phyloP scores from a whole-genome alignment of 305 asterid species.

The Fraxinus sp. region DNA sequence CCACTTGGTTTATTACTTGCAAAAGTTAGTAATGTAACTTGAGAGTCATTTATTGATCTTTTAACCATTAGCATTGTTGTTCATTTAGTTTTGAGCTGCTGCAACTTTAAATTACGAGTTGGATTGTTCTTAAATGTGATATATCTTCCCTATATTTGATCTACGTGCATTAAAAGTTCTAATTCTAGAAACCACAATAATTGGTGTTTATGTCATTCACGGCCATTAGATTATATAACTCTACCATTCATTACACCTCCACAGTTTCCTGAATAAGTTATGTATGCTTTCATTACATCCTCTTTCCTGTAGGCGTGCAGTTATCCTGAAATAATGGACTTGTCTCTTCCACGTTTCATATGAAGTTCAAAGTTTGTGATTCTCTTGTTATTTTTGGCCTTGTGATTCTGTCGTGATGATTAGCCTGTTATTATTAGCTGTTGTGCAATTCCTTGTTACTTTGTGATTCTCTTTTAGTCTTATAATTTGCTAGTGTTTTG shows the following conservation, averaged over 20 bases:
- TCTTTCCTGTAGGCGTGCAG: background rate
- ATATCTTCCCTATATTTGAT: background rate
- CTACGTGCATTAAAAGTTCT: background rate
- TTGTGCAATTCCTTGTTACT: background rate
- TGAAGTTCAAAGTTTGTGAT: background rate
- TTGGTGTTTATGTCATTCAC: background rate
- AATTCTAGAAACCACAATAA: background rate
- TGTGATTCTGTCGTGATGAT: background rate
- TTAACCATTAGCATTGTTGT: background rate
- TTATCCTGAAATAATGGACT: background rate
- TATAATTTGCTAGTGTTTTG: constrained; percentile 1
- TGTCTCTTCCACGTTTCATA: background rate
- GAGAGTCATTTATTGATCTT: background rate
- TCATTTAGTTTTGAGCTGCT: background rate
- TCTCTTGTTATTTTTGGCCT: background rate
- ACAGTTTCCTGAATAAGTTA: background rate
- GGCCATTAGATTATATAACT: background rate
- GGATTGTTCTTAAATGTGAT: background rate
- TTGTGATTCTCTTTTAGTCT: constrained; percentile 14
- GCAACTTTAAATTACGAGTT: background rate
- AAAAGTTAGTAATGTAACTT: background rate
- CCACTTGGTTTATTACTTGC: background rate
- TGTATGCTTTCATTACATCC: background rate
- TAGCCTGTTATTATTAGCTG: background rate
- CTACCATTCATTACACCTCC: background rate